Conservation (phyloP, 768 basidiomycete genomes). For the Termitomyces sp. region DNA sequence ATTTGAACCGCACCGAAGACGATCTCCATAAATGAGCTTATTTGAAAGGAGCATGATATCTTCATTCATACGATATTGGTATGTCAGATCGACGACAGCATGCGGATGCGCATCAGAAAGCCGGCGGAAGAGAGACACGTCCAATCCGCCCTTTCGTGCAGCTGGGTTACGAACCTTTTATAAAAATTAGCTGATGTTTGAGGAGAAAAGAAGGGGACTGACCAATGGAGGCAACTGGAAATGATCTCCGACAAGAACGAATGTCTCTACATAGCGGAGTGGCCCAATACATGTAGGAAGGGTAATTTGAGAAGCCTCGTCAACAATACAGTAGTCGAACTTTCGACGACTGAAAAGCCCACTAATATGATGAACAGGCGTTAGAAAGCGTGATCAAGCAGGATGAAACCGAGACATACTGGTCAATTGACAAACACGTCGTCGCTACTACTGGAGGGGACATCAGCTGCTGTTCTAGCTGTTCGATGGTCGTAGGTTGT, state of each 20-base stretch:
- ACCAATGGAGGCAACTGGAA: slow-evolving; percentile 95
- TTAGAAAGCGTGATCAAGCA: neutral
- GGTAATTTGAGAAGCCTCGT: slow-evolving; percentile 97
- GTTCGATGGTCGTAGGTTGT: slow-evolving; percentile 63
- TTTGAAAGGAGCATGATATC: slow-evolving; percentile 95
- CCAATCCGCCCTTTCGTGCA: slow-evolving; percentile 82
- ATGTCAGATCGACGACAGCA: slow-evolving; percentile 77
- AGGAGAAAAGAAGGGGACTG: slow-evolving; percentile 12
- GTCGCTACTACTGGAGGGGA: slow-evolving; percentile 92
- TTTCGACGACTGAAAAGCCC: slow-evolving; percentile 77
- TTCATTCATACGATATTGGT: slow-evolving; percentile 95
- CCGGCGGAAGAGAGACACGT: slow-evolving; percentile 83
- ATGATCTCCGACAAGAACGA: slow-evolving; percentile 95
- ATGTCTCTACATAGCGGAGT: slow-evolving; percentile 81
- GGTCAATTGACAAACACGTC: slow-evolving; percentile 89
- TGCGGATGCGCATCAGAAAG: slow-evolving; percentile 84
- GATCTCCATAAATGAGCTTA: slow-evolving; percentile 73
- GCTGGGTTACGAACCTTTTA: slow-evolving; percentile 70
- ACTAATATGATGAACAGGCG: slow-evolving; percentile 32
- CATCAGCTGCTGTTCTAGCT: slow-evolving; percentile 80
- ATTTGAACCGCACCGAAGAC: slow-evolving; percentile 74
- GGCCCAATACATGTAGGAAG: slow-evolving; percentile 94
- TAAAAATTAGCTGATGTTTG: neutral
- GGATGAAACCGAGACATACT: slow-evolving; percentile 47
- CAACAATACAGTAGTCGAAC: slow-evolving; percentile 97